Base-by-base conservation (phyloP, 257 asterid genomes). In the Solanum pinnatisectum region DNA sequence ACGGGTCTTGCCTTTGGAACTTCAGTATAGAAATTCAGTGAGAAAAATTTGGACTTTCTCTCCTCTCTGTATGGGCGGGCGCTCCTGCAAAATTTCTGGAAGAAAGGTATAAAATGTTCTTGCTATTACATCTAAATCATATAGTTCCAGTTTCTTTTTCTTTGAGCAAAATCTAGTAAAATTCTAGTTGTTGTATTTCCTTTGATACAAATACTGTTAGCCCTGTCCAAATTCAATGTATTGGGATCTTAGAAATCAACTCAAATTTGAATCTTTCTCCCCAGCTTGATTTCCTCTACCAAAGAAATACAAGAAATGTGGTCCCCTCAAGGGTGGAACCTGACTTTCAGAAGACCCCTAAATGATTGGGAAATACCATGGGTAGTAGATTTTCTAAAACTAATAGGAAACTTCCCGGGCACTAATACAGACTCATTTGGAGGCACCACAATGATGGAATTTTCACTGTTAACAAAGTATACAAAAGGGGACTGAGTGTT, bases 61-160 rank as follows among this genome's bases (percentile, higher is more conserved):
- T 82, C 94, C 95, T 30, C 90, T 95, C 72, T 93, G 93, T 94
- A 96, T 96, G 99, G 99, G 99, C 33, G 89, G 99, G 88, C 97
- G 97, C 68, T 95, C 98, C 88, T 88, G 94, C 91, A 96, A 96
- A 92, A 95, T 96, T 91, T 98, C 98, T 83, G 96, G 96, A 83
- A 93, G 99, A 93, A 96, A 96, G 98, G 99, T 95, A 89, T 72
- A 4, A 33, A 42, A 20, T 39, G 42, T 5, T 52, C 84, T 73
- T 73, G 14, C 44, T 72, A 11, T 36, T 36, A 2, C 32, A 4
- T 74, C 8, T 36, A 36, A 73, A 72, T 33, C 86, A 49, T 49
- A 49, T 82, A 33, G 73, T 83, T 56, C 11, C 23, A 30, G 23
- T 83, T 83, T 49, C 12, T 83, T 83, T 36, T 37, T 23, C 11